A percentile compares a stretch with the other conserved stretches of the same genome.
These are phyloP conservation scores for Neonectria faginata DNA, from an alignment of 2,329 filamentous ascomycete genomes.

Conservation along the genomic window DNA sequence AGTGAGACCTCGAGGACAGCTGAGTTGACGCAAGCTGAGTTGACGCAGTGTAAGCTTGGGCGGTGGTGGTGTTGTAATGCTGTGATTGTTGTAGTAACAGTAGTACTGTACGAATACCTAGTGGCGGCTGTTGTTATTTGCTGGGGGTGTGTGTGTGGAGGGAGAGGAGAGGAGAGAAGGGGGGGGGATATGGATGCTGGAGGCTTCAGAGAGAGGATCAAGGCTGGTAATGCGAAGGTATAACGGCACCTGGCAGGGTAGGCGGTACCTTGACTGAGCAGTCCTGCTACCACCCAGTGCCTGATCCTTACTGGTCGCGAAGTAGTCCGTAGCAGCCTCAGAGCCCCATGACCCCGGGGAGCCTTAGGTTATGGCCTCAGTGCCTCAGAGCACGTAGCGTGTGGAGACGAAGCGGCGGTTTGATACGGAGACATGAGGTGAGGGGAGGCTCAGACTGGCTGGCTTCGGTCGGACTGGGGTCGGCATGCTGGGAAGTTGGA, in stretches of 20 bases:
- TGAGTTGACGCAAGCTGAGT: slow-evolving; percentile 14
- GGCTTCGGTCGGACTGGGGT: slow-evolving; percentile 31
- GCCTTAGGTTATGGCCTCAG: neutral
- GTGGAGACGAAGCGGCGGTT: slow-evolving; percentile 26
- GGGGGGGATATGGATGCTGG: slow-evolving; percentile 29
- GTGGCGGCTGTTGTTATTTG: slow-evolving; percentile 29
- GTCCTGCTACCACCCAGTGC: slow-evolving; percentile 8
- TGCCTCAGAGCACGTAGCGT: slow-evolving; percentile 2
- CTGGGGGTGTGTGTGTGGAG: slow-evolving; percentile 31
- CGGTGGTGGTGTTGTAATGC: slow-evolving; percentile 16
- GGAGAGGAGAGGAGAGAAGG: slow-evolving; percentile 25
- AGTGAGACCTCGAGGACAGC: slow-evolving; percentile 8
- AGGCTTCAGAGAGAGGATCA: slow-evolving; percentile 30
- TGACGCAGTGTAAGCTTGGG: slow-evolving; percentile 21
- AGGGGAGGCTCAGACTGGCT: slow-evolving; percentile 29
- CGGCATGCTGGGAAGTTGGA: slow-evolving; percentile 26
- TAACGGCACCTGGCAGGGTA: slow-evolving; percentile 10
- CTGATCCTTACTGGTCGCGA: neutral
- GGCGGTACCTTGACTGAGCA: slow-evolving; percentile 8
- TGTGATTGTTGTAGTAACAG: slow-evolving; percentile 24
- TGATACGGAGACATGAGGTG: slow-evolving; percentile 32
- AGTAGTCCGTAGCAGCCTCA: slow-evolving; percentile 13
- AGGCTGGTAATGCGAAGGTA: slow-evolving; percentile 31
- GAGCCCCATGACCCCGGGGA: slow-evolving; percentile 1
- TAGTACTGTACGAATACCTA: slow-evolving; percentile 8